phyloP scores from a whole-genome alignment of 2,329 filamentous ascomycete genomes.

The Penicillium occitanis region DNA sequence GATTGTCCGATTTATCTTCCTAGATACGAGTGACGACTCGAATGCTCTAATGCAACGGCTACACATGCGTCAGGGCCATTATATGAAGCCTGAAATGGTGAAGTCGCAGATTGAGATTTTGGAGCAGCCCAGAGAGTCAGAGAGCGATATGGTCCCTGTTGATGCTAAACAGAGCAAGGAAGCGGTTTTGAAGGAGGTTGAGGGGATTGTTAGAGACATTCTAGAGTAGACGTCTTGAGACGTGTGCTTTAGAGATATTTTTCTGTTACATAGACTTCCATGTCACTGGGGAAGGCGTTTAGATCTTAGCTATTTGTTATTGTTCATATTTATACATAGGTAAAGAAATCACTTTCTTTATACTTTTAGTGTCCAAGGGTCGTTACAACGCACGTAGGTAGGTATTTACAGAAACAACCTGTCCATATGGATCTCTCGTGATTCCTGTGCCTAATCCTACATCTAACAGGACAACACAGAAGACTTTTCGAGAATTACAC shows the following conservation, averaged over 20 bases:
- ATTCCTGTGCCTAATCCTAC: neutral
- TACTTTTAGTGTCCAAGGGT: neutral
- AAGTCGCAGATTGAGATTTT: neutral
- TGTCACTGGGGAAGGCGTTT: neutral
- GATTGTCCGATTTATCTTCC: neutral
- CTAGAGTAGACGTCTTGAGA: neutral
- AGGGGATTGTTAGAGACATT: neutral
- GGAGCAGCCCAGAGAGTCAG: neutral
- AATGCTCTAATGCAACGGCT: neutral
- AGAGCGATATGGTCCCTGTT: neutral
- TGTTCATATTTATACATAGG: neutral
- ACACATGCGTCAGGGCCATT: neutral
- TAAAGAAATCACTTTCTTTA: neutral
- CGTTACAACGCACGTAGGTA: neutral
- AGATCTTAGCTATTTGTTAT: neutral
- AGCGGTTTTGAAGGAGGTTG: neutral
- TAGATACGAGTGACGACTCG: neutral
- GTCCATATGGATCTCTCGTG: neutral
- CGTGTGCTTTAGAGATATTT: neutral
- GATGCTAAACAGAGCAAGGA: neutral
- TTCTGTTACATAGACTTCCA: neutral
- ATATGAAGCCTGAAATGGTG: neutral
- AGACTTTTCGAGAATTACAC: neutral
- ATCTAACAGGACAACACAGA: neutral
- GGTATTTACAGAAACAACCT: neutral